Percentiles rank a stretch among this genome's conserved stretches.
phyloP scores from a whole-genome alignment of 1,284 basidiomycete species.

The Xerocomus tenax region DNA sequence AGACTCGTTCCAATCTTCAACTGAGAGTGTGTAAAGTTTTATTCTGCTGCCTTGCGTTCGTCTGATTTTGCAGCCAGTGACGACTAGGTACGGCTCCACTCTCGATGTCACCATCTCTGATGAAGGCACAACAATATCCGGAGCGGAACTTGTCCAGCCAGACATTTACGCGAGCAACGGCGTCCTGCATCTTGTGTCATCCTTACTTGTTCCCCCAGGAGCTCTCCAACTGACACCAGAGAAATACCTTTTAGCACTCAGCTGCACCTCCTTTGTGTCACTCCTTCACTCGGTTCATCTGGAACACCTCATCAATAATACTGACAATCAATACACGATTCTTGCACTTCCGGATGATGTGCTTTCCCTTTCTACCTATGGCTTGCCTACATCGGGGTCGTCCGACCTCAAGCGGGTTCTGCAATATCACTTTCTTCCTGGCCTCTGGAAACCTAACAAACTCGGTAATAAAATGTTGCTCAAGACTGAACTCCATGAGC shows the following conservation, averaged over 20 bases:
- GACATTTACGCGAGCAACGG: slow-evolving; percentile 93
- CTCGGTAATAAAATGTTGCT: slow-evolving; percentile 69
- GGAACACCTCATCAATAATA: slow-evolving; percentile 69
- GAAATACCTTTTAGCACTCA: slow-evolving; percentile 83
- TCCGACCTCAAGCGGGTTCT: slow-evolving; percentile 59
- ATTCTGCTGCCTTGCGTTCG: slow-evolving; percentile 2
- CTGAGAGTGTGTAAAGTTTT: slow-evolving; percentile 45
- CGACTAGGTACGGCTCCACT: slow-evolving; percentile 58
- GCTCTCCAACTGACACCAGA: slow-evolving; percentile 81
- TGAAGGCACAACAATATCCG: slow-evolving; percentile 55
- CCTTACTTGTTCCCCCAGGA: slow-evolving; percentile 71
- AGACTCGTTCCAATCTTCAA: slow-evolving; percentile 46
- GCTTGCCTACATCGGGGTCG: slow-evolving; percentile 57
- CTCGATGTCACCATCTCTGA: slow-evolving; percentile 52
- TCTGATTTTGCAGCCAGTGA: slow-evolving; percentile 41
- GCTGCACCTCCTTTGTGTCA: slow-evolving; percentile 86
- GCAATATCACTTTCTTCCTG: slow-evolving; percentile 83
- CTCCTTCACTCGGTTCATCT: slow-evolving; percentile 78
- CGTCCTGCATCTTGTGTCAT: slow-evolving; percentile 83
- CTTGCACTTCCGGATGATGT: slow-evolving; percentile 88
- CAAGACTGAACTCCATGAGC: slow-evolving; percentile 67
- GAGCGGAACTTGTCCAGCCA: slow-evolving; percentile 54
- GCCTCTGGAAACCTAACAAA: slow-evolving; percentile 61
- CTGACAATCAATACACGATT: slow-evolving; percentile 65
- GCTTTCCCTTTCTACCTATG: slow-evolving; percentile 48